Conservation (phyloP, 768 basidiomycete genomes). For the Lentinula aciculospora region DNA sequence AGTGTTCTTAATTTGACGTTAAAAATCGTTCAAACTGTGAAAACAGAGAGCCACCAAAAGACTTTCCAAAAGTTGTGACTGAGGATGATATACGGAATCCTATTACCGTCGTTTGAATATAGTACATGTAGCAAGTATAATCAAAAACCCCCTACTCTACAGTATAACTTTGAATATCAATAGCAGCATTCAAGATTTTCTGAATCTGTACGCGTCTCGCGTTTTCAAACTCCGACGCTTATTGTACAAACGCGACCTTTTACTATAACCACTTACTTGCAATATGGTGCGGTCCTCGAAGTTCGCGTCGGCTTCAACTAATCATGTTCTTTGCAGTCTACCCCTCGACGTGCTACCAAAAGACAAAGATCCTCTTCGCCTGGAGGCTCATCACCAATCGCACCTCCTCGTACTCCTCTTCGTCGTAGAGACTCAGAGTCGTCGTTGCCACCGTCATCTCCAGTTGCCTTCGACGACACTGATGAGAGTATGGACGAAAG, state of each 20-base stretch:
- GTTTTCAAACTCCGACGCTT: neutral
- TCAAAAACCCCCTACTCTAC: too few relatives aligned
- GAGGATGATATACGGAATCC: neutral
- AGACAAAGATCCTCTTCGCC: conserved; percentile 56
- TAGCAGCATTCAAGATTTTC: too few relatives aligned
- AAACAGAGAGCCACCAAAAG: neutral
- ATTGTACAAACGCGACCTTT: neutral
- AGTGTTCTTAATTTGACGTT: conserved; percentile 16
- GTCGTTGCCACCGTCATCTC: conserved; percentile 82
- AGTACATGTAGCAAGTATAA: too few relatives aligned
- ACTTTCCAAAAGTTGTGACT: neutral
- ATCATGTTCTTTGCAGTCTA: conserved; percentile 19
- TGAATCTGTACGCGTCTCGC: too few relatives aligned
- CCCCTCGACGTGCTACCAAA: conserved; percentile 49
- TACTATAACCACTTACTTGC: neutral
- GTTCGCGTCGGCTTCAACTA: conserved; percentile 4
- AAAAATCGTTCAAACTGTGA: neutral
- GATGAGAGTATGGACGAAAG: conserved; percentile 75
- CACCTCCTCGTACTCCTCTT: conserved; percentile 37
- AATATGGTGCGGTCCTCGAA: conserved; percentile 31
- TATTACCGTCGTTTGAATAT: neutral
- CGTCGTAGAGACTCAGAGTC: conserved; percentile 60
- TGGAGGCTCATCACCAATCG: conserved; percentile 43
- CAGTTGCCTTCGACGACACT: conserved; percentile 79
- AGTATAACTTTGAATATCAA: too few relatives aligned